These are phyloP conservation scores for Diphasiastrum complanatum DNA, from an alignment of 83 land plant genomes.

Conservation along the genomic window DNA sequence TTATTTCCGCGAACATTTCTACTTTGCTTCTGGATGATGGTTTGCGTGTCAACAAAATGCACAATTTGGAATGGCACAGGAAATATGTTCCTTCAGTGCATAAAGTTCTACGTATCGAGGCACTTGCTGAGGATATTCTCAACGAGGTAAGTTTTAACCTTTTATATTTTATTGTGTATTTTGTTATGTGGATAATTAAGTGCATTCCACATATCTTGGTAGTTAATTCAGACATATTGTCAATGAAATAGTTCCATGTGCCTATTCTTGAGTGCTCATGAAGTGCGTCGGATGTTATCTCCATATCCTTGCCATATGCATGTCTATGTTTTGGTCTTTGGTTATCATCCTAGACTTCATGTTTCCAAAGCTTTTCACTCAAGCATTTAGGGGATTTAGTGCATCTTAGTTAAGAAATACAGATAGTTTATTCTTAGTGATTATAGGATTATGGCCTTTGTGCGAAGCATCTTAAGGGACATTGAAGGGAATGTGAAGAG, in stretches of 20 bases:
- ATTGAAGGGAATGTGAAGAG: no score
- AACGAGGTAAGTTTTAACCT: constrained; percentile 43
- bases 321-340: constrained; percentile 3
- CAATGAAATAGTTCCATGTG: no score
- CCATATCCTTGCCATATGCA: neutral
- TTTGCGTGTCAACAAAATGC: constrained; percentile 61
- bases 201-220: neutral
- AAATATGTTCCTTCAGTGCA: constrained; percentile 51
- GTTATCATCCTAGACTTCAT: no score
- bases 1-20: constrained; percentile 63
- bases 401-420: no score
- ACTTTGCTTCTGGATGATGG: constrained; percentile 89
- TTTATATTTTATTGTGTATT: neutral
- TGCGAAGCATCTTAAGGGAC: no score
- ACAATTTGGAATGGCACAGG: constrained; percentile 70
- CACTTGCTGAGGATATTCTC: constrained; percentile 72
- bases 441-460: no score
- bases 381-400: no score
- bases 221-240: no score
- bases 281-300: no score
- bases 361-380: no score
- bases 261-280: no score
- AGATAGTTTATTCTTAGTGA: no score
- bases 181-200: neutral
- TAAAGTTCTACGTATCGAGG: constrained; percentile 74